Evolutionary conservation across 1,284 basidiomycete species (phyloP).

Genomic region (Cryptococcus maquisensis): DNA sequence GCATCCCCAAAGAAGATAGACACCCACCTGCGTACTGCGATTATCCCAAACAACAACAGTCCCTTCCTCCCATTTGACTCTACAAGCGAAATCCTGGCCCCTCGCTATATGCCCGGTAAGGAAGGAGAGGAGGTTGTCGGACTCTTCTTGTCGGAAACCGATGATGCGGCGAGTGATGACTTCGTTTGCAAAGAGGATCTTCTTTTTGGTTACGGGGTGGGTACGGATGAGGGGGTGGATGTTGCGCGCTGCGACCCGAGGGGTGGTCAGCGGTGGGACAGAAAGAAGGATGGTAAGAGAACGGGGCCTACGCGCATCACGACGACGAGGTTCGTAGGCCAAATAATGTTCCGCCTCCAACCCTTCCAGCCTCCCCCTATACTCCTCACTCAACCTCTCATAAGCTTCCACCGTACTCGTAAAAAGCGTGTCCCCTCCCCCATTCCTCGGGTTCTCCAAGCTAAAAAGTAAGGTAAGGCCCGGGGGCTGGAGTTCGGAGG

Average conservation of each 20-base stretch:
- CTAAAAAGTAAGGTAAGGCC: conserved; percentile 3
- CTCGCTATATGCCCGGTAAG: conserved; percentile 6
- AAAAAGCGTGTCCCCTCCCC: conserved; percentile 9
- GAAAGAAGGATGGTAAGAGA: not conserved
- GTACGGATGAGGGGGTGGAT: not conserved
- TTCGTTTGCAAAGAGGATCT: conserved; percentile 3
- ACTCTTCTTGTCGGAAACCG: conserved; percentile 8
- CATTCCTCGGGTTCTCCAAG: conserved; percentile 7
- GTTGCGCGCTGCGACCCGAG: not conserved
- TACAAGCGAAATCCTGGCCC: conserved; percentile 8
- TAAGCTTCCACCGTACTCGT: conserved; percentile 2
- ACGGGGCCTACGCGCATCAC: not conserved
- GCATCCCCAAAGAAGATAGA: not conserved
- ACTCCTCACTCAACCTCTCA: conserved; percentile 5
- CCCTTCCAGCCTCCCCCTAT: not conserved
- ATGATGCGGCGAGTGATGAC: conserved; percentile 1
- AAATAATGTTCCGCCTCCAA: not conserved
- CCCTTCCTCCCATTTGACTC: conserved; percentile 6
- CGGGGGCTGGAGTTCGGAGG: conserved; percentile 5
- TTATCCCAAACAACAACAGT: conserved; percentile 11
- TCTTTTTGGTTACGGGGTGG: conserved; percentile 8
- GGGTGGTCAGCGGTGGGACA: not conserved
- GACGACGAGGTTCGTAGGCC: not conserved
- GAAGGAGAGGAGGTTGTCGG: conserved; percentile 6
- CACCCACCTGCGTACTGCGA: not conserved